These are phyloP conservation scores for Mycena albidolilacea DNA, from an alignment of 768 basidiomycete species.

Conservation along the genomic window DNA sequence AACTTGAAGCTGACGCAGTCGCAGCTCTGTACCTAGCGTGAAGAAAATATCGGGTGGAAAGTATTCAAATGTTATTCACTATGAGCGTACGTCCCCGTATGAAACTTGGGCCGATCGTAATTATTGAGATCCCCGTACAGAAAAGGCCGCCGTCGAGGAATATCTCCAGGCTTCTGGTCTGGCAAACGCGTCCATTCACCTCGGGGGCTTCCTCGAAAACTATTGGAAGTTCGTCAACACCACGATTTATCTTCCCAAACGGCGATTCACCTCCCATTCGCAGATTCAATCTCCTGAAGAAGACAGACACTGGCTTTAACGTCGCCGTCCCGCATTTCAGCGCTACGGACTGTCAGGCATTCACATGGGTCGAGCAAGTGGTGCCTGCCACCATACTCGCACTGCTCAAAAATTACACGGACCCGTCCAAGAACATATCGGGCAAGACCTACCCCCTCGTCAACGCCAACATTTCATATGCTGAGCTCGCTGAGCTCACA, in stretches of 20 bases:
- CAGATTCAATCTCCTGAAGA: constrained; percentile 13
- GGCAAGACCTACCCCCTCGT: constrained; percentile 25
- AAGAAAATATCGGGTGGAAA: constrained; percentile 25
- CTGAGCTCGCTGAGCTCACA: neutral
- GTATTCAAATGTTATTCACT: constrained; percentile 5
- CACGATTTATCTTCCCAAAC: neutral
- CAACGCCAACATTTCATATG: neutral
- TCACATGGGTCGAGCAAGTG: constrained; percentile 19
- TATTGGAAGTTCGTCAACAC: constrained; percentile 13
- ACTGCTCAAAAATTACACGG: constrained; percentile 23
- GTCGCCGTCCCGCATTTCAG: neutral
- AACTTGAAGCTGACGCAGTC: neutral
- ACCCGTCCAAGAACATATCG: constrained; percentile 1
- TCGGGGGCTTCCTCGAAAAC: constrained; percentile 26
- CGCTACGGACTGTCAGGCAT: neutral
- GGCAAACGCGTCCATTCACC: constrained; percentile 22
- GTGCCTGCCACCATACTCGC: constrained; percentile 2
- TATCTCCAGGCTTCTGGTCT: constrained; percentile 40
- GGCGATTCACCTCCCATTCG: no score
- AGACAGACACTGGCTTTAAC: constrained; percentile 13
- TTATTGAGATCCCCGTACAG: neutral
- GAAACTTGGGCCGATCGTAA: no score
- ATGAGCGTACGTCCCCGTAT: constrained; percentile 17
- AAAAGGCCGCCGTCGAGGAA: constrained; percentile 39
- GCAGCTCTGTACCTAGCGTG: constrained; percentile 13